Base-by-base conservation (phyloP, 768 basidiomycete species). In the Trametes punicea region DNA sequence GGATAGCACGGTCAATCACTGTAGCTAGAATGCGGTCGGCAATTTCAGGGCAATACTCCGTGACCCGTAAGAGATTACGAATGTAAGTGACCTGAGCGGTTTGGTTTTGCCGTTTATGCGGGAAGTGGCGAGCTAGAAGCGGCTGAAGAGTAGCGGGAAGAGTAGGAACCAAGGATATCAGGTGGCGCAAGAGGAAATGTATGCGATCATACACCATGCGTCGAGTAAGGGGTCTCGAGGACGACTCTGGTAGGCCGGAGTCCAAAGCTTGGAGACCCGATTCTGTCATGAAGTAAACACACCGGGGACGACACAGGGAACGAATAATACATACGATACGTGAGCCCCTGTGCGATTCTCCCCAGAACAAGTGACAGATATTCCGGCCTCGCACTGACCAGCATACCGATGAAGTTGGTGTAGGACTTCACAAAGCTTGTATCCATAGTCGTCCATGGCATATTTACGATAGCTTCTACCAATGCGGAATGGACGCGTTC, bases 371-470 rank as follows among this genome's bases (percentile, higher is more conserved):
- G 78, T 21, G 87, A 87, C 29, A 96, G 79, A 71, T 96, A 98
- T 73, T 97, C 93, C 57, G 95, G 91, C 59, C 88, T 76, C 21
- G 96, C 92, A 59, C 90, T 93, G 62, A 96, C 81, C 36, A 99
- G 82, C 77, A 95, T 91, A 25, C 92, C 90, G 45, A 93, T 82
- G 68, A 97, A 97, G 31, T 88, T 81, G 27, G 87, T 88, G 72
- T 96, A 98, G 4, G 87, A 85, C 71, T 87, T 88, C 49, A 95
- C 93, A 61, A 96, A 90, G 30, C 76, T 74, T 29, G 81, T 81
- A 66, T 96, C 94, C 71, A 93, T 83, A n/a, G 85, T 90, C 15
- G 90, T 87, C 97, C 97, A 99, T 11, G 93, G 92, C 66, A 98
- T 78, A 59, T 79, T 80, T 39, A 98, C 77, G 55, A 98, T 82